Evolutionary conservation across 306 rosid species (phyloP).

Genomic region (Gastrolobium villosum): DNA sequence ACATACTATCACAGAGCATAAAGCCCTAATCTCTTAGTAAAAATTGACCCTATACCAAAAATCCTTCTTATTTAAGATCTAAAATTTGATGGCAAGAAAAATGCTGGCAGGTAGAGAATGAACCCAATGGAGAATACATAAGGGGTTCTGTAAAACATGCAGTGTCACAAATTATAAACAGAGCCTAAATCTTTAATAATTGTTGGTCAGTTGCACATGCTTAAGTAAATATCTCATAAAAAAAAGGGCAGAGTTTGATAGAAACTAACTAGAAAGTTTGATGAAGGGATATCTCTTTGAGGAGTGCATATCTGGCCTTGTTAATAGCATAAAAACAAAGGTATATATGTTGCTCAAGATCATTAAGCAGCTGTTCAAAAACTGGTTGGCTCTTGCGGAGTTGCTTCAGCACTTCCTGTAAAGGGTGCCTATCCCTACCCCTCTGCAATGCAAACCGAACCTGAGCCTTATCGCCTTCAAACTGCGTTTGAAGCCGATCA

Average conservation of each 20-base stretch:
- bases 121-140: background rate
- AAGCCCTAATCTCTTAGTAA: background rate
- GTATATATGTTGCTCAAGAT: conserved; percentile 65
- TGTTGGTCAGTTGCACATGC: conserved; percentile 35
- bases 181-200: background rate
- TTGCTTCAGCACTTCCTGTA: conserved; percentile 72
- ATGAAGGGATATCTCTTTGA: conserved; percentile 54
- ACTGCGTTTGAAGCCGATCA: conserved; percentile 53
- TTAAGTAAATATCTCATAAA: background rate
- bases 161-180: conserved; percentile 25
- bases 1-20: background rate
- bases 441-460: conserved; percentile 64
- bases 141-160: background rate
- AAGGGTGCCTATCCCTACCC: conserved; percentile 62
- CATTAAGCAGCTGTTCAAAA: conserved; percentile 55
- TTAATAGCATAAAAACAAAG: conserved; percentile 64
- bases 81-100: conserved; percentile 12
- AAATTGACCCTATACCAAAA: conserved; percentile 10
- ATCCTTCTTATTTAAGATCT: conserved; percentile 11
- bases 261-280: conserved; percentile 45
- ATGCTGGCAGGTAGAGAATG: conserved; percentile 1
- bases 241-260: background rate
- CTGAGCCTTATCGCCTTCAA: conserved; percentile 62
- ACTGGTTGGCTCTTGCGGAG: conserved; percentile 54
- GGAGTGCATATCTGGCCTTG: conserved; percentile 65